phyloP scores from a whole-genome alignment of 1,284 basidiomycete species.

The Boletus mariae region DNA sequence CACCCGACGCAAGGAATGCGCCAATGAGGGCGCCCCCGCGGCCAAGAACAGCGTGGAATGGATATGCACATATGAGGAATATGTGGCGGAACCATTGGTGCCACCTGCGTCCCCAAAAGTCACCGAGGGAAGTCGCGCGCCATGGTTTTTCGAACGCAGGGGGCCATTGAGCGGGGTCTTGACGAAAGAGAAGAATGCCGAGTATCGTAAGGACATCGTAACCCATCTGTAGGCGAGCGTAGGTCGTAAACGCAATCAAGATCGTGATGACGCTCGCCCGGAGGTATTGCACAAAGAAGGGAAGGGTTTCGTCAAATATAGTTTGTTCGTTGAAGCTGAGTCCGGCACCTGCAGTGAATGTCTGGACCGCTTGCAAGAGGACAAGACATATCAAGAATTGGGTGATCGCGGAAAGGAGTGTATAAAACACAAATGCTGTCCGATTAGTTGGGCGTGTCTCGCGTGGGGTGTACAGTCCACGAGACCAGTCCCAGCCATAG shows the following conservation, averaged over 20 bases:
- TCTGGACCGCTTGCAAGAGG: not conserved
- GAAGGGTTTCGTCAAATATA: conserved; percentile 41
- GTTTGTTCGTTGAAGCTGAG: not conserved
- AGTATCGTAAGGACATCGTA: not conserved
- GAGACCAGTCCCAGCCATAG: conserved; percentile 43
- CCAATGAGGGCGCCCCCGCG: no score
- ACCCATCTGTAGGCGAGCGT: not conserved
- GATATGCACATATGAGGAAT: no score
- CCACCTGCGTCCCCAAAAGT: not conserved
- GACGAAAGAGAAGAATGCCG: not conserved
- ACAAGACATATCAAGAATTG: not conserved
- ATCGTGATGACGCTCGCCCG: conserved; percentile 42
- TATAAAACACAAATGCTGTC: conserved; percentile 24
- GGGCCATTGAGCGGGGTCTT: not conserved
- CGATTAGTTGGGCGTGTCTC: conserved; percentile 39
- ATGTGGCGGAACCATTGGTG: not conserved
- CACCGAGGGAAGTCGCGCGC: not conserved
- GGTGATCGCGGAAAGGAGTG: not conserved
- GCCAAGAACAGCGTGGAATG: no score
- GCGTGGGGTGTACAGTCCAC: conserved; percentile 38
- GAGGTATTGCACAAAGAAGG: conserved; percentile 38
- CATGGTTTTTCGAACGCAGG: not conserved
- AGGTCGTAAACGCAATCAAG: conserved; percentile 28
- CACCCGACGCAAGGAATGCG: no score
- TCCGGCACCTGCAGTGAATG: not conserved